A percentile compares a stretch with the other conserved stretches of the same genome.
These are phyloP conservation scores for Ceratobasidium sp. DNA, from an alignment of 1,284 basidiomycete genomes.

Conservation along the genomic window DNA sequence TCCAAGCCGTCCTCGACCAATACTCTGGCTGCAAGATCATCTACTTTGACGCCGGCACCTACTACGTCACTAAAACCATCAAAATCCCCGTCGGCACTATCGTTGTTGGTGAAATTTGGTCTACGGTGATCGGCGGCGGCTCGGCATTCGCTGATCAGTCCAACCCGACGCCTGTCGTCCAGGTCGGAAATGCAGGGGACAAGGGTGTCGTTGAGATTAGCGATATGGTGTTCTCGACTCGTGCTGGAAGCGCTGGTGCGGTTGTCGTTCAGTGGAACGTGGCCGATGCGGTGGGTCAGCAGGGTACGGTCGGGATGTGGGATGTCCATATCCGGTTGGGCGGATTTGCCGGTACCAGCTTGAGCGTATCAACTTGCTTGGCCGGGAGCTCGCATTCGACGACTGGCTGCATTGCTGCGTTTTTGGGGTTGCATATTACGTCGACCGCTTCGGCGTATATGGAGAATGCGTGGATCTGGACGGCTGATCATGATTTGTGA, in stretches of 20 bases:
- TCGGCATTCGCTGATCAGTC: slow-evolving; percentile 65
- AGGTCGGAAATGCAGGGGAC: slow-evolving; percentile 65
- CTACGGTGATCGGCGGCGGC: slow-evolving; percentile 75
- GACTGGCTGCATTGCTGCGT: slow-evolving; percentile 66
- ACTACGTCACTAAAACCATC: slow-evolving; percentile 76
- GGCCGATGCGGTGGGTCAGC: slow-evolving; percentile 63
- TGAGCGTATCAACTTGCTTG: slow-evolving; percentile 63
- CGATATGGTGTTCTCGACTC: slow-evolving; percentile 60
- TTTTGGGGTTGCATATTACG: slow-evolving; percentile 72
- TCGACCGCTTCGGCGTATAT: slow-evolving; percentile 65
- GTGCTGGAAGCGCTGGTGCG: slow-evolving; percentile 67
- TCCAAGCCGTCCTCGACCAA: slow-evolving; percentile 71
- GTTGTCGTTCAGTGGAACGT: slow-evolving; percentile 81
- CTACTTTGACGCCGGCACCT: slow-evolving; percentile 66
- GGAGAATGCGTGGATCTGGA: slow-evolving; percentile 77
- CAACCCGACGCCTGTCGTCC: slow-evolving; percentile 67
- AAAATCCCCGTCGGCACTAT: slow-evolving; percentile 75
- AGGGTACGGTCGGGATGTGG: slow-evolving; percentile 75
- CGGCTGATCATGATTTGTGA: slow-evolving; percentile 70
- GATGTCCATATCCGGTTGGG: slow-evolving; percentile 67
- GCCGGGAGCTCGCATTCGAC: slow-evolving; percentile 54
- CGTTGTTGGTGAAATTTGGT: slow-evolving; percentile 81
- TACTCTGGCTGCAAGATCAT: slow-evolving; percentile 79
- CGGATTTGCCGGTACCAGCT: slow-evolving; percentile 65
- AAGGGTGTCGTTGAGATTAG: slow-evolving; percentile 68